Base-by-base conservation (phyloP, 2,329 filamentous ascomycete species). In the Fusarium globosum region DNA sequence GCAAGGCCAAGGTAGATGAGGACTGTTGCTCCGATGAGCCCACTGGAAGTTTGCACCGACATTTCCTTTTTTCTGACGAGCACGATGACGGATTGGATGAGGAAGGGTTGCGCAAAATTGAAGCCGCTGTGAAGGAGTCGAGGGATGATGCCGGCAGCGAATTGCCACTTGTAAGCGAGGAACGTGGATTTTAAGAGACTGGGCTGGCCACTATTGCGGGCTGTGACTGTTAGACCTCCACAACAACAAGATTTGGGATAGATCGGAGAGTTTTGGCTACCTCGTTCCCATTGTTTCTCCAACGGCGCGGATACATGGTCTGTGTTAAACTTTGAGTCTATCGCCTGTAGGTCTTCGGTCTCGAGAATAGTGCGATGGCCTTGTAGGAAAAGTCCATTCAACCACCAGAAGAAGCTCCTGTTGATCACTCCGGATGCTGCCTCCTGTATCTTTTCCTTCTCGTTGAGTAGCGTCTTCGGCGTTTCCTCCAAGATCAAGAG, bases 81-180 rank as follows among this genome's bases (percentile, higher is more conserved):
- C 11, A 65, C 55, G 30, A 85, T 78, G 2, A 81, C 73, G 4
- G 80, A 75, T 35, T 80, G 78, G 70, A 86, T 82, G 30, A 87
- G 82, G 30, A 87, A 76, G 0, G 86, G 85, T 42, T 87, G 85
- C 10, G 82, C 80, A 59, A 86, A 85, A 11, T 76, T 82, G 71
- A 87, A 85, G 8, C 78, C 84, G 3, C 80, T 81, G 30, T 80
- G 80, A 15, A 80, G 77, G 6, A 86, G 71, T 1, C 85, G 80
- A 6, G 85, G 83, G 9, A 82, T 45, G 8, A 85, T 75, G 0
- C 78, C 80, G 2, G 79, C 76, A 4, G 79, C 28, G 12, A 84
- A 73, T 7, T 80, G 77, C 74, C 76, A 74, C 28, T 76, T 79
- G 57, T 79, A 79, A 0, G 79, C 69, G 33, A 71, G 56, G 11